phyloP scores from a whole-genome alignment of 2,329 filamentous ascomycete species.

The Cladosporium sp. region DNA sequence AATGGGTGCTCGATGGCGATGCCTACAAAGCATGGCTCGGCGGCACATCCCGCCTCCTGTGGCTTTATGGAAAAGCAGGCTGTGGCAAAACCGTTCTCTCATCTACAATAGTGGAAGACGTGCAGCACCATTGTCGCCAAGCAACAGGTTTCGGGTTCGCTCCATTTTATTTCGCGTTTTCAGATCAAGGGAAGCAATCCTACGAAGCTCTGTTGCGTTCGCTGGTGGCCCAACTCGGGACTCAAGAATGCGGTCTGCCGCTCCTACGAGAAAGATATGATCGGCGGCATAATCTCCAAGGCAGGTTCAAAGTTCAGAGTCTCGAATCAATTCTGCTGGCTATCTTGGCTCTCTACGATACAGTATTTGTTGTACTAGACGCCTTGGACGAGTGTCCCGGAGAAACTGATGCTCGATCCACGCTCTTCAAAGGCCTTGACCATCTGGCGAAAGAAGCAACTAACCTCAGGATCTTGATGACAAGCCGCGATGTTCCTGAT shows the following conservation, averaged over 20 bases:
- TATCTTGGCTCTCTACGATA: not conserved
- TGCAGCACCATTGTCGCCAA: constrained; percentile 18
- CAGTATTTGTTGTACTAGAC: not conserved
- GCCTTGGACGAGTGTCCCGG: not conserved
- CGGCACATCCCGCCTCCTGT: constrained; percentile 21
- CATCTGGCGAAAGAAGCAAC: not conserved
- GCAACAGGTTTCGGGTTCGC: constrained; percentile 15
- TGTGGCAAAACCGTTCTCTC: constrained; percentile 29
- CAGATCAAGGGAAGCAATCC: constrained; percentile 27
- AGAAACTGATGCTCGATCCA: not conserved
- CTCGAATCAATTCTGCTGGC: not conserved
- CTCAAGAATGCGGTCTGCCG: not conserved
- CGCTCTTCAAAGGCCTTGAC: not conserved
- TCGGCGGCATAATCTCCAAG: not conserved
- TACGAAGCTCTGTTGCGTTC: constrained; percentile 23
- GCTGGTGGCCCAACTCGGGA: constrained; percentile 24
- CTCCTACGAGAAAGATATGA: not conserved
- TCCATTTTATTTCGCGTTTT: constrained; percentile 31
- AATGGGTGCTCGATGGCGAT: constrained; percentile 24
- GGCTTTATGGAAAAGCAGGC: constrained; percentile 28
- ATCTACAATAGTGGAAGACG: constrained; percentile 27
- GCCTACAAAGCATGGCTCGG: constrained; percentile 24
- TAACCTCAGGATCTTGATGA: not conserved
- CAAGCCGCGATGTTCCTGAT: not conserved
- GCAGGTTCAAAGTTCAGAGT: not conserved